Evolutionary conservation across 345 rosid genomes (phyloP).

Genomic region (Physaria fendleri): DNA sequence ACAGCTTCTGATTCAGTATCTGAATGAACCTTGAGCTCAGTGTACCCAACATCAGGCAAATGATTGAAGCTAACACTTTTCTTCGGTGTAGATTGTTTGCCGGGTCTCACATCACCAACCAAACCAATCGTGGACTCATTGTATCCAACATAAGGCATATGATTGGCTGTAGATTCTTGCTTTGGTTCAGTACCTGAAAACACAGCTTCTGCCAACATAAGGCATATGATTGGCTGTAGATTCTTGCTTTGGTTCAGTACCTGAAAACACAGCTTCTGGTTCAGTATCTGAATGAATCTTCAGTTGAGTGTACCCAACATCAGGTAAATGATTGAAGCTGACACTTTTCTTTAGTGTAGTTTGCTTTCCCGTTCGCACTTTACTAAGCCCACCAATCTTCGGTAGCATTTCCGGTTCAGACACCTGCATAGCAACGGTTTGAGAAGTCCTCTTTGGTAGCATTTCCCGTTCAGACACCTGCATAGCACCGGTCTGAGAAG

Average conservation of each 20-base stretch:
- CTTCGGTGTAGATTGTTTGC: conserved; percentile 22
- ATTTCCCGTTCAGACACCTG: too few relatives aligned
- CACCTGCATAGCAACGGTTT: too few relatives aligned
- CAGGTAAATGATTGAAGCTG: conserved; percentile 41
- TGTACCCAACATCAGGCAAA: conserved; percentile 59
- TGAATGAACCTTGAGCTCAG: conserved; percentile 60
- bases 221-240: too few relatives aligned
- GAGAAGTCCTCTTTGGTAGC: too few relatives aligned
- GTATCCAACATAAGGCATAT: too few relatives aligned
- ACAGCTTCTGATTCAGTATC: conserved; percentile 40
- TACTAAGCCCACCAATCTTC: conserved; percentile 20
- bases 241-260: too few relatives aligned
- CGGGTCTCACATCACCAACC: conserved; percentile 20
- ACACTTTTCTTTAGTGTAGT: conserved; percentile 28
- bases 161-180: too few relatives aligned
- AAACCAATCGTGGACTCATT: conserved; percentile 24
- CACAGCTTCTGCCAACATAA: conserved; percentile 27
- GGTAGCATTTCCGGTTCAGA: too few relatives aligned
- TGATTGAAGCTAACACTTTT: conserved; percentile 29
- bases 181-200: too few relatives aligned
- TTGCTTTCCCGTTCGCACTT: conserved; percentile 17
- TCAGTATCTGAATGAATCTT: conserved; percentile 55
- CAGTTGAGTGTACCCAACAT: conserved; percentile 63
- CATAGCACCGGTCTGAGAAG: too few relatives aligned
- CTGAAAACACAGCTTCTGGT: conserved; percentile 28